Percentiles rank a stretch among this genome's conserved stretches.
Conservation (phyloP, 768 basidiomycete genomes). For the Hygrophorus pudorinus region DNA sequence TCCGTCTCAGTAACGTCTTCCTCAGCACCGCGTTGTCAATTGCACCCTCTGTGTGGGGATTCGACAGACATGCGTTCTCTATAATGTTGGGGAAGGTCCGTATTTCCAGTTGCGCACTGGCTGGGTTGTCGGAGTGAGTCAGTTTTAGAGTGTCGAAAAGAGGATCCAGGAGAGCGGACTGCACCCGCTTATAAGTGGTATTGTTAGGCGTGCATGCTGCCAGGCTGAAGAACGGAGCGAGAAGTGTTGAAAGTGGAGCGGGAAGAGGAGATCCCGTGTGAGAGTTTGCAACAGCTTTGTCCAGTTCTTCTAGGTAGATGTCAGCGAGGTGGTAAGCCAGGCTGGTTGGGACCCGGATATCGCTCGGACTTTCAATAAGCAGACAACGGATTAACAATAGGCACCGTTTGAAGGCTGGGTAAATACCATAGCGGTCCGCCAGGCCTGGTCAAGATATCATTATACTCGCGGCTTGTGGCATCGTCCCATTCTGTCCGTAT, state of each 20-base stretch:
- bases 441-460: conserved; percentile 48
- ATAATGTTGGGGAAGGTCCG: conserved; percentile 31
- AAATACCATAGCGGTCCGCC: conserved; percentile 79
- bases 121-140: conserved; percentile 23
- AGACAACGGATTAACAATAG: not conserved
- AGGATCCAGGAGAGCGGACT: conserved; percentile 59
- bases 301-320: conserved; percentile 83
- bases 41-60: conserved; percentile 29
- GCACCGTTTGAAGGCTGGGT: not conserved
- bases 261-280: conserved; percentile 21
- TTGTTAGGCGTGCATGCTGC: conserved; percentile 57
- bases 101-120: conserved; percentile 27
- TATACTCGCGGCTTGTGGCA: conserved; percentile 47
- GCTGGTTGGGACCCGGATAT: conserved; percentile 65
- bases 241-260: conserved; percentile 38
- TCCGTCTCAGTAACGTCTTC: conserved; percentile 42
- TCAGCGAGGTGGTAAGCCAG: conserved; percentile 83
- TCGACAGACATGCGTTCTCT: conserved; percentile 42
- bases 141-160: conserved; percentile 46
- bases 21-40: conserved; percentile 30
- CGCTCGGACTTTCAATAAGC: conserved; percentile 40
- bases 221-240: conserved; percentile 60
- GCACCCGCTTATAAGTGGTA: conserved; percentile 64
- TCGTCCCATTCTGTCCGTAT: conserved; percentile 61
- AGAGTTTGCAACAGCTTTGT: conserved; percentile 42